Conservation (phyloP, 2,329 filamentous ascomycete genomes). For the Endoconidiophora laricicola region DNA sequence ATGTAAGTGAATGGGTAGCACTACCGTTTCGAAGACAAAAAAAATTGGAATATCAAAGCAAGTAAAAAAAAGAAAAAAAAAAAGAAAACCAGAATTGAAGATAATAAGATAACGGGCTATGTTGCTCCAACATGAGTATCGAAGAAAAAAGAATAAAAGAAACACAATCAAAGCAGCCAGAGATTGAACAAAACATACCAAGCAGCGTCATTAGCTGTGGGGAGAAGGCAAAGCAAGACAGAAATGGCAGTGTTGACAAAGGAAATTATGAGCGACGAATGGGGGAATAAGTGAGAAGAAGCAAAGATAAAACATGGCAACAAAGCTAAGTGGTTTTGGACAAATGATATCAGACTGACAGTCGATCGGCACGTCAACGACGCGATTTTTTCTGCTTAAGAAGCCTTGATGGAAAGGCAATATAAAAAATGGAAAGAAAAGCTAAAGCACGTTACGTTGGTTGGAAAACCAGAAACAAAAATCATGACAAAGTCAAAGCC, state of each 20-base stretch:
- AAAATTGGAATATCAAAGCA: neutral
- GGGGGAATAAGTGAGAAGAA: neutral
- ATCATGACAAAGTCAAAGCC: too few relatives aligned
- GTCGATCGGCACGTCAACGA: too few relatives aligned
- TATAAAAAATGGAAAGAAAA: too few relatives aligned
- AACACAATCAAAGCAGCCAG: neutral
- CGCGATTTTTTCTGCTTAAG: too few relatives aligned
- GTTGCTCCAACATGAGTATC: too few relatives aligned
- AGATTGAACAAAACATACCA: neutral
- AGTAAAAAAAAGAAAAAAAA: neutral
- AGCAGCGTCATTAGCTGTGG: too few relatives aligned
- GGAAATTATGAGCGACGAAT: neutral
- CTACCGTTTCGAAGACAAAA: neutral
- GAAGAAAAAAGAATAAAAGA: neutral
- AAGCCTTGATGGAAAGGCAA: too few relatives aligned
- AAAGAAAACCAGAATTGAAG: neutral
- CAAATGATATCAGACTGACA: too few relatives aligned
- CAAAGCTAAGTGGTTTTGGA: too few relatives aligned
- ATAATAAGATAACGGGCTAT: neutral
- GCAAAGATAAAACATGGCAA: slow-evolving; percentile 7
- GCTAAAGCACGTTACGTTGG: too few relatives aligned
- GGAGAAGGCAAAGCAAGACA: slow-evolving; percentile 12
- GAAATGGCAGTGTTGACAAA: neutral
- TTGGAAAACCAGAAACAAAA: too few relatives aligned
- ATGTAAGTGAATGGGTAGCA: neutral